Evolutionary conservation across 768 basidiomycete genomes (phyloP).

Genomic region (Fomitopsis serialis): DNA sequence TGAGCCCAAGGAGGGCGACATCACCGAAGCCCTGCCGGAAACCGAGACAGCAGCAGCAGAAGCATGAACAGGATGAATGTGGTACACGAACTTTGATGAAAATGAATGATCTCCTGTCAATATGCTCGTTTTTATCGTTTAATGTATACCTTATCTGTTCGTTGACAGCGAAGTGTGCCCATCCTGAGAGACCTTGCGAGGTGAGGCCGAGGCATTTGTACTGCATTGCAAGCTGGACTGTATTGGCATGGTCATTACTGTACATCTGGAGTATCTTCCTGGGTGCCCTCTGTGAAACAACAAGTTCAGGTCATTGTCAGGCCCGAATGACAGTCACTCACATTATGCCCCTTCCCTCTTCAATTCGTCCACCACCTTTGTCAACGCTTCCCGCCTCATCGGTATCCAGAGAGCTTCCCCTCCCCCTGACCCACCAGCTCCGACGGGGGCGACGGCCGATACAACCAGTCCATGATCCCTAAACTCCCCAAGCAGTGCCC

Average conservation of each 20-base stretch:
- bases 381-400: constrained; percentile 56
- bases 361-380: constrained; percentile 13
- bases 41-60: not conserved
- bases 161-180: not conserved
- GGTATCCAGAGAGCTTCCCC: constrained; percentile 83
- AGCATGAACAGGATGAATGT: not conserved
- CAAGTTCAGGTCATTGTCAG: not conserved
- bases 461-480: constrained; percentile 87
- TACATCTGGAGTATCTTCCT: too few relatives aligned
- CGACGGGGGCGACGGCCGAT: constrained; percentile 23
- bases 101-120: not conserved
- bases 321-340: not conserved
- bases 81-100: not conserved
- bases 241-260: too few relatives aligned
- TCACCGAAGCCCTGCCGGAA: not conserved
- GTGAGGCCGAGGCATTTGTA: too few relatives aligned
- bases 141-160: not conserved
- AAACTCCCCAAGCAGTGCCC: constrained; percentile 83
- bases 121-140: not conserved
- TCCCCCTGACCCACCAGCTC: constrained; percentile 36
- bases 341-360: not conserved
- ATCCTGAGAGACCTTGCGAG: not conserved
- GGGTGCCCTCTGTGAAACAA: too few relatives aligned
- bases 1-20: not conserved
- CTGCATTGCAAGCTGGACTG: too few relatives aligned